Conservation (phyloP, 306 rosid species). For the Cucurbita ficifolia region DNA sequence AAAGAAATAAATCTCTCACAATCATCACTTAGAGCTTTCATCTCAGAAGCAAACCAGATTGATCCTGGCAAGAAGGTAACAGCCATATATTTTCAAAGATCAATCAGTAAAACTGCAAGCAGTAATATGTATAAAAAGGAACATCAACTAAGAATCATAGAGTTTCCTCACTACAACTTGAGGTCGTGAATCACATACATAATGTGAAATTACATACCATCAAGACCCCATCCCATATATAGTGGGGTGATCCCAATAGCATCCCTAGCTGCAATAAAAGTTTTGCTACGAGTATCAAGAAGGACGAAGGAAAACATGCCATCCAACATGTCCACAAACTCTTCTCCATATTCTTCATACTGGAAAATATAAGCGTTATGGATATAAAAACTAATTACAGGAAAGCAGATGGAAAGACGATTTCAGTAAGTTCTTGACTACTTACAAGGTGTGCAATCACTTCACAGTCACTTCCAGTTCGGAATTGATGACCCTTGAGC, state of each 20-base stretch:
- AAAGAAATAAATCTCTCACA: conserved; percentile 82
- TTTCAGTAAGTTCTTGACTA: conserved; percentile 9
- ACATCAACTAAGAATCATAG: neutral
- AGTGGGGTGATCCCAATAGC: conserved; percentile 86
- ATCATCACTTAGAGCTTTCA: conserved; percentile 95
- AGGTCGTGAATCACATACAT: neutral
- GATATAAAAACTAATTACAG: neutral
- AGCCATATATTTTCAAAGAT: neutral
- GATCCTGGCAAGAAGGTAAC: conserved; percentile 50
- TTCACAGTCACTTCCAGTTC: conserved; percentile 96
- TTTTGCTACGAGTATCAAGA: conserved; percentile 71
- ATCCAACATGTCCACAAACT: conserved; percentile 81
- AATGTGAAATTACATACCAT: conserved; percentile 45
- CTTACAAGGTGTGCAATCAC: conserved; percentile 97
- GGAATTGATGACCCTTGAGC: conserved; percentile 60
- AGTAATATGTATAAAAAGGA: neutral
- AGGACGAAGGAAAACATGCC: conserved; percentile 93
- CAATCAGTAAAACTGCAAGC: neutral
- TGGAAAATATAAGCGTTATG: conserved; percentile 20
- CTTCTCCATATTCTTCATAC: conserved; percentile 96
- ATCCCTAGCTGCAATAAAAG: conserved; percentile 85
- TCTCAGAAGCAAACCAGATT: conserved; percentile 94
- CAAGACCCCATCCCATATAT: conserved; percentile 97
- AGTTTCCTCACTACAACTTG: neutral
- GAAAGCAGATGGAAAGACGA: neutral